Evolutionary conservation across 148 eudicot species (phyloP).

Genomic region (Rhododendron molle): DNA sequence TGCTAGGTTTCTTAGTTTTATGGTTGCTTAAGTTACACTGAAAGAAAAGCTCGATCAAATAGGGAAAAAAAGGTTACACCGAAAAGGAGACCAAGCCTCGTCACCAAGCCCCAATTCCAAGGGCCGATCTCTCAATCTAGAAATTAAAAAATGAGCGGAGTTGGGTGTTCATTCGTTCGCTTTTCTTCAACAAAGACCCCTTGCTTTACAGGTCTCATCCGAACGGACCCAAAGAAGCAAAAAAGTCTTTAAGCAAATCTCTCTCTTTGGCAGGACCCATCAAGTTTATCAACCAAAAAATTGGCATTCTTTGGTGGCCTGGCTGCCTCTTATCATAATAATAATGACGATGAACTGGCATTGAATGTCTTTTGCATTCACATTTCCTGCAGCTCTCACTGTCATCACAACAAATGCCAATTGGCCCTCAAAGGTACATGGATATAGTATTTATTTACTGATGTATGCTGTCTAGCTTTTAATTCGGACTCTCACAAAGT

Average conservation of each 20-base stretch:
- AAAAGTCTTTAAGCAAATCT: background rate
- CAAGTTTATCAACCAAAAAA: background rate
- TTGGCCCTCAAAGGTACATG: background rate
- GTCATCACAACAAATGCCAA: slow-evolving; percentile 21
- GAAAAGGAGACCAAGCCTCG: background rate
- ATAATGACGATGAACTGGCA: slow-evolving; percentile 27
- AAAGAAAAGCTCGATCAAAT: background rate
- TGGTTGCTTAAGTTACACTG: too few species aligned
- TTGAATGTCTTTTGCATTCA: slow-evolving; percentile 16
- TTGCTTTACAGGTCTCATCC: slow-evolving; percentile 48
- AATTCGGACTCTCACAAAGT: too few species aligned
- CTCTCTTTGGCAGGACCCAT: slow-evolving; percentile 22
- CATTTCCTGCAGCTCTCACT: slow-evolving; percentile 14
- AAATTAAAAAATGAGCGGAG: background rate
- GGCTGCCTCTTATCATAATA: slow-evolving; percentile 27
- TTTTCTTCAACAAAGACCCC: slow-evolving; percentile 32
- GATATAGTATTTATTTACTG: too few species aligned
- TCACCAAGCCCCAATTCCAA: slow-evolving; percentile 11
- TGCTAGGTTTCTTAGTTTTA: too few species aligned
- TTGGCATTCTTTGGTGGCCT: slow-evolving; percentile 36
- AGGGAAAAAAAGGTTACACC: background rate
- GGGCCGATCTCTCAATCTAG: slow-evolving; percentile 22
- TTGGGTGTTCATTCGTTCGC: background rate
- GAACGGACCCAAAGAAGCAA: background rate
- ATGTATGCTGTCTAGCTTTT: background rate